Conservation (phyloP, 495 filamentous ascomycete species). For the Penicillium manginii region DNA sequence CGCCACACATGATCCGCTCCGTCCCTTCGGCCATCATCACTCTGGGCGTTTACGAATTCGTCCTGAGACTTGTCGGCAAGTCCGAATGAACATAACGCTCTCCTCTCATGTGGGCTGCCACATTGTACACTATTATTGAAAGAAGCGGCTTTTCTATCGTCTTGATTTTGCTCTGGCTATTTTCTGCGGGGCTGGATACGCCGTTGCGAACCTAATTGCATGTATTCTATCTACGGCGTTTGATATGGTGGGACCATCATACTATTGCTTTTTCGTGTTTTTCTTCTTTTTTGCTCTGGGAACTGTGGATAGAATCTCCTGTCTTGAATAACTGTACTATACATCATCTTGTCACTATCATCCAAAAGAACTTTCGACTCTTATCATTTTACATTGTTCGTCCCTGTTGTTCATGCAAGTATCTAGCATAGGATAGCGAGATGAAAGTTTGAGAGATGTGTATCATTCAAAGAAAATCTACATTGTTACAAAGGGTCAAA, state of each 20-base stretch:
- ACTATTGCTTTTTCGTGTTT: neutral
- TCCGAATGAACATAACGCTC: constrained; percentile 12
- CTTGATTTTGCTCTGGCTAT: neutral
- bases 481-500: neutral
- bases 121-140: constrained; percentile 23
- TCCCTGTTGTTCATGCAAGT: neutral
- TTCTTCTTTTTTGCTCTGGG: constrained; percentile 11
- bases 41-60: constrained; percentile 88
- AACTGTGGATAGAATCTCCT: constrained; percentile 29
- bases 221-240: constrained; percentile 21
- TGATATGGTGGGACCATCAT: constrained; percentile 14
- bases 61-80: constrained; percentile 58
- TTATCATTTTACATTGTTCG: neutral
- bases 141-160: constrained; percentile 3
- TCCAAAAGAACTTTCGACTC: constrained; percentile 5
- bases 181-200: neutral
- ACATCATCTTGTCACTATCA: constrained; percentile 11
- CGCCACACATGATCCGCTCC: constrained; percentile 82
- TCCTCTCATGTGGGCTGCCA: neutral
- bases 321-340: constrained; percentile 25
- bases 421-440: neutral
- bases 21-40: constrained; percentile 90
- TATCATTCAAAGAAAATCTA: neutral
- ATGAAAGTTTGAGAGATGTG: neutral
- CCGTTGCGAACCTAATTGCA: constrained; percentile 21